A percentile compares a stretch with the other conserved stretches of the same genome.
Conservation (phyloP, 768 basidiomycete genomes). For the Kwoniella mangroviensis region DNA sequence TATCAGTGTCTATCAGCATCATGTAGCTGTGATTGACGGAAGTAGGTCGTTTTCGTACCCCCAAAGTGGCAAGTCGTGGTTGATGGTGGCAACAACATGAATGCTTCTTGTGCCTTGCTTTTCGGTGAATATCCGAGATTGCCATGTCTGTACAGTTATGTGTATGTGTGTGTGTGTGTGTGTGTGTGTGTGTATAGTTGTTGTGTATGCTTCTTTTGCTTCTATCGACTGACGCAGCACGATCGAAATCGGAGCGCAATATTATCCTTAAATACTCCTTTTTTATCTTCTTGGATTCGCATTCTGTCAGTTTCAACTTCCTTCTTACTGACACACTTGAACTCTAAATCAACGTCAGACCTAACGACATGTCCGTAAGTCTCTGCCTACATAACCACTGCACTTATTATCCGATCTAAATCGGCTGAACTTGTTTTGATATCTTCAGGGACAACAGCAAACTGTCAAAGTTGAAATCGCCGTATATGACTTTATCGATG, state of each 20-base stretch:
- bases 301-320: neutral
- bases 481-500: slow-evolving; percentile 4
- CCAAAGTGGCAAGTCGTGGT: neutral
- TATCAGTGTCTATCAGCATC: neutral
- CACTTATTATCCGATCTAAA: neutral
- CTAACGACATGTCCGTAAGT: neutral
- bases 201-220: neutral
- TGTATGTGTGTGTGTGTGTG: too few species aligned
- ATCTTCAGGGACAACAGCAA: neutral
- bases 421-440: neutral
- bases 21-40: neutral
- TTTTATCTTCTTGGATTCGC: neutral
- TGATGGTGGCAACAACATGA: neutral
- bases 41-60: neutral
- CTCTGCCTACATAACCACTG: neutral
- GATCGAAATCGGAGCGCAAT: neutral
- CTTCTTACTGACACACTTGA: neutral
- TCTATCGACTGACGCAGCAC: neutral
- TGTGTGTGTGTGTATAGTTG: neutral
- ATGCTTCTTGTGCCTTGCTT: neutral
- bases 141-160: neutral
- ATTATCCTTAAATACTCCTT: neutral
- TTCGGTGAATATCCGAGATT: neutral
- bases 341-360: neutral
- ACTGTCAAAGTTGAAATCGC: neutral